Evolutionary conservation across 176 grass and related monocot species (phyloP).

Genomic region (Phragmites australis): DNA sequence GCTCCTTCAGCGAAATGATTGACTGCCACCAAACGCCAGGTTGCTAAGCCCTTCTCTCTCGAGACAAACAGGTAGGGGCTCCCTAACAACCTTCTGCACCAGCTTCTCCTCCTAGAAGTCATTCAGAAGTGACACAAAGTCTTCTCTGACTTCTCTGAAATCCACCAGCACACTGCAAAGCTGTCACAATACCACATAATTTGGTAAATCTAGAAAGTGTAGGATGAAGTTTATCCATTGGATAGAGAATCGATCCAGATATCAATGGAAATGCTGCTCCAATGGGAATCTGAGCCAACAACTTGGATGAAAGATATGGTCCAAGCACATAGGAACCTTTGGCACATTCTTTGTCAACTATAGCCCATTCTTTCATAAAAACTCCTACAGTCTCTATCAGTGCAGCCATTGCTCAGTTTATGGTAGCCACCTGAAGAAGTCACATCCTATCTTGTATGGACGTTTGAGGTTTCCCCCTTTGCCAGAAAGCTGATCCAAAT

Average conservation of each 20-base stretch:
- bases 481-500: too few relatives aligned
- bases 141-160: slow-evolving; percentile 48
- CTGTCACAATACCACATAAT: slow-evolving; percentile 88
- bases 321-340: slow-evolving; percentile 85
- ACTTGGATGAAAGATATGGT: slow-evolving; percentile 93
- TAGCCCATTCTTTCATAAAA: slow-evolving; percentile 91
- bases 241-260: slow-evolving; percentile 93
- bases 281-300: slow-evolving; percentile 86
- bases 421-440: slow-evolving; percentile 90
- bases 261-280: slow-evolving; percentile 89
- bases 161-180: slow-evolving; percentile 74
- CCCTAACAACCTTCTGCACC: slow-evolving; percentile 82
- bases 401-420: slow-evolving; percentile 99
- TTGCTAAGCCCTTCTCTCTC: slow-evolving; percentile 21
- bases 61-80: slow-evolving; percentile 58
- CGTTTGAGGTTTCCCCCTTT: too few relatives aligned
- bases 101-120: slow-evolving; percentile 57
- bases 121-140: slow-evolving; percentile 48
- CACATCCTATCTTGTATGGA: too few relatives aligned
- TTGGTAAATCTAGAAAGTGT: slow-evolving; percentile 85
- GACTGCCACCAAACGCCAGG: slow-evolving; percentile 49
- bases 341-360: slow-evolving; percentile 88
- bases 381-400: slow-evolving; percentile 92
- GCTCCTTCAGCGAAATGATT: slow-evolving; percentile 58
- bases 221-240: slow-evolving; percentile 92